A percentile compares a stretch with the other conserved stretches of the same genome.
These are phyloP conservation scores for Gossypium sturtianum DNA, from an alignment of 345 rosid genomes.

Conservation along the genomic window DNA sequence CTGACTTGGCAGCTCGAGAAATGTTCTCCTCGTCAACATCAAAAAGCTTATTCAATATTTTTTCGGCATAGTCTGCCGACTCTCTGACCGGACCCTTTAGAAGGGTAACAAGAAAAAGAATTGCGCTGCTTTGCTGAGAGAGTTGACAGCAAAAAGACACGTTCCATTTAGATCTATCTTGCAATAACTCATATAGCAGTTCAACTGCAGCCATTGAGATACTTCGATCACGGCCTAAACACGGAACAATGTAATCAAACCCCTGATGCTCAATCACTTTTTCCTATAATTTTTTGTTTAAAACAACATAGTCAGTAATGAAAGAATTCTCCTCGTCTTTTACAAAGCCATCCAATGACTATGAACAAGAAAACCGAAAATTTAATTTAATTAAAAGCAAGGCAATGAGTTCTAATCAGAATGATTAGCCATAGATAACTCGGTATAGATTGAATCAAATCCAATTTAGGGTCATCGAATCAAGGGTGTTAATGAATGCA, in stretches of 20 bases:
- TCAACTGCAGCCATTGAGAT: slow-evolving; percentile 54
- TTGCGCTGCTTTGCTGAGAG: slow-evolving; percentile 40
- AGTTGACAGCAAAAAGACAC: slow-evolving; percentile 44
- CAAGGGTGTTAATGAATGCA: neutral
- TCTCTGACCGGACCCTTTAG: slow-evolving; percentile 45
- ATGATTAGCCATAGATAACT: neutral
- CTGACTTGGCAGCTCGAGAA: slow-evolving; percentile 46
- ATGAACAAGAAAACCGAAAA: neutral
- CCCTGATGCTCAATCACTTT: slow-evolving; percentile 39
- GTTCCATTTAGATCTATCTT: slow-evolving; percentile 58
- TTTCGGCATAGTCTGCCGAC: slow-evolving; percentile 45
- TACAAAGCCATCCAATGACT: neutral
- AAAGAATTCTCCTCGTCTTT: neutral
- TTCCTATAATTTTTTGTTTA: slow-evolving; percentile 34
- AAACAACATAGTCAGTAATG: neutral
- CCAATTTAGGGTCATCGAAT: neutral
- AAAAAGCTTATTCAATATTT: slow-evolving; percentile 43
- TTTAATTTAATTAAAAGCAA: neutral
- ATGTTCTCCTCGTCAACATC: slow-evolving; percentile 54
- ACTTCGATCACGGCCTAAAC: slow-evolving; percentile 46
- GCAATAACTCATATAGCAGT: slow-evolving; percentile 51
- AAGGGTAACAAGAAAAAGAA: slow-evolving; percentile 58
- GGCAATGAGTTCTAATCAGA: neutral
- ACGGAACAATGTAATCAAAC: slow-evolving; percentile 50
- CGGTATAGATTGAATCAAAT: neutral